Conservation (phyloP, 2,329 filamentous ascomycete species). For the Onygenales sp. region DNA sequence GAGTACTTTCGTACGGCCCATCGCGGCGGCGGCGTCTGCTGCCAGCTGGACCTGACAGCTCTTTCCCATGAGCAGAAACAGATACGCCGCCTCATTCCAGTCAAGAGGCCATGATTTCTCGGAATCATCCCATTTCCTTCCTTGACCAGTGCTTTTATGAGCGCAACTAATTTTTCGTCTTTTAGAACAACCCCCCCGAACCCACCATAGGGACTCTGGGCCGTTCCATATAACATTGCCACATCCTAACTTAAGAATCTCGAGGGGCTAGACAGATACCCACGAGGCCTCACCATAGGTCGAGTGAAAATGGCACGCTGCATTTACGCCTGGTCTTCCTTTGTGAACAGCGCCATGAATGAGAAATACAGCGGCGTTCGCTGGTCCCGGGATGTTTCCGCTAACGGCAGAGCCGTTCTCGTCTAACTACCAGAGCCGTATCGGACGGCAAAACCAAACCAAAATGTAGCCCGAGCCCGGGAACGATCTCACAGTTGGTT, state of each 20-base stretch:
- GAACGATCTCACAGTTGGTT: constrained; percentile 27
- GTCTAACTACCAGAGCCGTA: constrained; percentile 33
- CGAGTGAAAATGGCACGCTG: constrained; percentile 36
- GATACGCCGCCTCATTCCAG: constrained; percentile 62
- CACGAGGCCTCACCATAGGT: constrained; percentile 37
- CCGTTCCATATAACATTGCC: constrained; percentile 27
- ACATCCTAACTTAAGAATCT: constrained; percentile 34
- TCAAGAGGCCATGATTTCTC: constrained; percentile 33
- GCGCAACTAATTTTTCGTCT: constrained; percentile 34
- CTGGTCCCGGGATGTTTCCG: constrained; percentile 28
- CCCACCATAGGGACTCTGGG: constrained; percentile 27
- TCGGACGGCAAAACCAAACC: constrained; percentile 34
- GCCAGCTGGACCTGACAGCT: constrained; percentile 59
- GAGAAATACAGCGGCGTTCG: constrained; percentile 39
- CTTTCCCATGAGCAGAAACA: constrained; percentile 60
- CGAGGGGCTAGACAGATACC: constrained; percentile 30
- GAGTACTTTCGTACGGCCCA: constrained; percentile 15
- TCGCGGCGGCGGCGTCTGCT: constrained; percentile 53
- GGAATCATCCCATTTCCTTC: constrained; percentile 15
- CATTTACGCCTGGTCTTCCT: constrained; percentile 35
- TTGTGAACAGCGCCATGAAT: constrained; percentile 40
- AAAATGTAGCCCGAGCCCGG: constrained; percentile 24
- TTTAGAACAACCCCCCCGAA: constrained; percentile 41
- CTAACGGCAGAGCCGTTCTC: constrained; percentile 31
- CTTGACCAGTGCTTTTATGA: constrained; percentile 24